Percentiles rank a stretch among this genome's conserved stretches.
These are phyloP conservation scores for Gymnopilus junonius DNA, from an alignment of 768 basidiomycete species.

Conservation along the genomic window DNA sequence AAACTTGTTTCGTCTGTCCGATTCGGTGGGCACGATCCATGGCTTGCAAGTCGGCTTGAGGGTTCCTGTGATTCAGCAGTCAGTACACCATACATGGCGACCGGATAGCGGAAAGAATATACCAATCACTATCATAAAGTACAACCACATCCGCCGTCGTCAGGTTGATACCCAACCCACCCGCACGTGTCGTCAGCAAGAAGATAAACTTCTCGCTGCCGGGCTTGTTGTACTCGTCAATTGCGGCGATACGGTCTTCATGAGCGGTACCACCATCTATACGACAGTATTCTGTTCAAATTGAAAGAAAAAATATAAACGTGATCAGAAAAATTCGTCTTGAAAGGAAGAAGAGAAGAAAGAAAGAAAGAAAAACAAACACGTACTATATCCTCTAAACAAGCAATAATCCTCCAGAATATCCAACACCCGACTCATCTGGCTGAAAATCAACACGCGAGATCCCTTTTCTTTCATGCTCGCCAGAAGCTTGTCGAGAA, in stretches of 20 bases:
- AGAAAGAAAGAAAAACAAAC: not conserved
- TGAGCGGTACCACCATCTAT: slow-evolving; percentile 97
- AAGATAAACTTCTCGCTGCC: slow-evolving; percentile 96
- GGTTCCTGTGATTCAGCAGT: slow-evolving; percentile 70
- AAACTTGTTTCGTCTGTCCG: slow-evolving; percentile 97
- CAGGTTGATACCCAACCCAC: slow-evolving; percentile 96
- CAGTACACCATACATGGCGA: not conserved
- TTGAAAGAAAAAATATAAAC: not conserved
- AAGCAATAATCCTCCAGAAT: slow-evolving; percentile 97
- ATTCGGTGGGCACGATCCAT: slow-evolving; percentile 99
- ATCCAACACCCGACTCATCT: slow-evolving; percentile 99
- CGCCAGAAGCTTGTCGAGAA: slow-evolving; percentile 89
- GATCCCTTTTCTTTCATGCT: slow-evolving; percentile 94
- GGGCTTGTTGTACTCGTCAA: slow-evolving; percentile 97
- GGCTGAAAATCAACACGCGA: slow-evolving; percentile 95
- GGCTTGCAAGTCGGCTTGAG: slow-evolving; percentile 97
- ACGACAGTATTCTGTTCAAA: slow-evolving; percentile 82
- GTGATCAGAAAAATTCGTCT: not conserved
- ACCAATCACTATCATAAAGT: slow-evolving; percentile 97
- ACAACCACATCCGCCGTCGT: slow-evolving; percentile 95
- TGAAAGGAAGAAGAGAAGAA: not conserved
- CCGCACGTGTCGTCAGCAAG: slow-evolving; percentile 94
- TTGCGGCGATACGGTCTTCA: slow-evolving; percentile 93
- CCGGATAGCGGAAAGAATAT: slow-evolving; percentile 17
- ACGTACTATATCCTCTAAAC: slow-evolving; percentile 86